phyloP scores from a whole-genome alignment of 208 protist species.

The Leishmania martiniquensis region DNA sequence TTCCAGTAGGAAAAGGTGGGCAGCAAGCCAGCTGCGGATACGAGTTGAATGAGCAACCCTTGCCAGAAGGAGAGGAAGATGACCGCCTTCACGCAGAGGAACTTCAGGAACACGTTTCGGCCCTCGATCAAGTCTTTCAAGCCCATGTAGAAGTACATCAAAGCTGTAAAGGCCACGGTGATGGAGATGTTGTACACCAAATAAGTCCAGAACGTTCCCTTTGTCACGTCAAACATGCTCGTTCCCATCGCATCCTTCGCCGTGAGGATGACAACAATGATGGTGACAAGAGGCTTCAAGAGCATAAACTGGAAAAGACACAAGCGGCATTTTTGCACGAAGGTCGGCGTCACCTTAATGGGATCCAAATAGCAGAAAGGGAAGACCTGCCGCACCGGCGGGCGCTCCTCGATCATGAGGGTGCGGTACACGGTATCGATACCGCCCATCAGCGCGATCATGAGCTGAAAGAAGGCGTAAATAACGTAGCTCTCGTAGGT shows the following conservation, averaged over 20 bases:
- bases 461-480: conserved; percentile 95
- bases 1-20: conserved; percentile 82
- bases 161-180: conserved; percentile 88
- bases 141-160: conserved; percentile 93
- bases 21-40: conserved; percentile 68
- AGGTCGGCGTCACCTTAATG: conserved; percentile 81
- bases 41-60: conserved; percentile 83
- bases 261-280: conserved; percentile 83
- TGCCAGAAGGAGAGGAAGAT: conserved; percentile 96
- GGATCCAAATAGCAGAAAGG: conserved; percentile 86
- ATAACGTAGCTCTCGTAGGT: conserved; percentile 95
- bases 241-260: conserved; percentile 71
- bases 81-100: conserved; percentile 92
- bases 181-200: conserved; percentile 94
- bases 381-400: conserved; percentile 79
- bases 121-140: conserved; percentile 90
- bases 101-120: conserved; percentile 91
- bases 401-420: conserved; percentile 84
- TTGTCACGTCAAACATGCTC: conserved; percentile 74
- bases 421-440: conserved; percentile 85
- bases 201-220: conserved; percentile 90
- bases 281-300: conserved; percentile 85
- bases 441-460: conserved; percentile 93
- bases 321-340: conserved; percentile 87
- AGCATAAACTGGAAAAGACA: conserved; percentile 94